Conservation (phyloP, 2,329 filamentous ascomycete genomes). For the Penicillium sumatraense region DNA sequence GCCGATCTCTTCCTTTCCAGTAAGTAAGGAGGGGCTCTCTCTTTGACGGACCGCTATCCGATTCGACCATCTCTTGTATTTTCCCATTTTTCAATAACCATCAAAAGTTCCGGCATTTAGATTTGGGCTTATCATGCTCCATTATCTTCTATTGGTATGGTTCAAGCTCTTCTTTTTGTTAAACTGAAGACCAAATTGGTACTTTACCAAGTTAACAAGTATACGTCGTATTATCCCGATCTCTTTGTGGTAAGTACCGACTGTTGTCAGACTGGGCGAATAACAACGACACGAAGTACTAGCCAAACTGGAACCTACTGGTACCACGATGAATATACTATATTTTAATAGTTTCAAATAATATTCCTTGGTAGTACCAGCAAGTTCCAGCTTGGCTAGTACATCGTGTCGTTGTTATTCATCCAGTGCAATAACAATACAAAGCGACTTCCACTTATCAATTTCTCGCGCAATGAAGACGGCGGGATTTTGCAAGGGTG, state of each 20-base stretch:
- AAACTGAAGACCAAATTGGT: too few relatives aligned
- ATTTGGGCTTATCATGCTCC: neutral
- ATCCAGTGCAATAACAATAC: too few relatives aligned
- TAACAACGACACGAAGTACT: conserved; percentile 1
- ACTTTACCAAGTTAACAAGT: too few relatives aligned
- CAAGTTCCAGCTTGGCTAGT: neutral
- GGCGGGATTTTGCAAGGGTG: too few relatives aligned
- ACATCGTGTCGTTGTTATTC: neutral
- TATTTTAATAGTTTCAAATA: too few relatives aligned
- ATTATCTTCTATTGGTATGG: too few relatives aligned
- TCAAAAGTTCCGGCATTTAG: neutral
- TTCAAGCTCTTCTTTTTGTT: too few relatives aligned
- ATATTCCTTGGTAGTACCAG: too few relatives aligned
- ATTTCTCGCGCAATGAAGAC: too few relatives aligned
- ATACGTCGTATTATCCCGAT: too few relatives aligned
- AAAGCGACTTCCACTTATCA: too few relatives aligned
- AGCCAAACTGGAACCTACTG: neutral
- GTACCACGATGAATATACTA: neutral
- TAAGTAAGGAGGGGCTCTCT: neutral
- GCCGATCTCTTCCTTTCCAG: neutral
- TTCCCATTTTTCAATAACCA: neutral
- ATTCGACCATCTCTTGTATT: neutral
- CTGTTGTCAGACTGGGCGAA: neutral
- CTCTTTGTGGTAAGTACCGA: too few relatives aligned
- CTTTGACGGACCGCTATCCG: conserved; percentile 3